Base-by-base conservation (phyloP, 2,329 filamentous ascomycete genomes). In the Cladosporium sp. region DNA sequence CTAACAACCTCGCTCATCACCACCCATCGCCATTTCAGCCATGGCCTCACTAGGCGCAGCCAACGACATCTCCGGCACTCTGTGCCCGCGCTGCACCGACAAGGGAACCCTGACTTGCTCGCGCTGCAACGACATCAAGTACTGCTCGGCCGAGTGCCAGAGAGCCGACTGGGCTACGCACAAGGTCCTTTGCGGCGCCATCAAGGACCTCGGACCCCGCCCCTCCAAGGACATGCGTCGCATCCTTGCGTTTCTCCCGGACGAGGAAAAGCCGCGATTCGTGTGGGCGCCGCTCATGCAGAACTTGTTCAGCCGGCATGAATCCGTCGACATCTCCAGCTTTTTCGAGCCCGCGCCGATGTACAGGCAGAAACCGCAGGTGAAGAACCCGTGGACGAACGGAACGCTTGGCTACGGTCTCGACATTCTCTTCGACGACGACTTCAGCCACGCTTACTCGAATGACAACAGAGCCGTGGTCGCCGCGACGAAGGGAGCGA, bases 121-220 rank as follows among this genome's bases (percentile, higher is more conserved):
- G 11, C 43, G 31, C 5, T 55, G 53, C 31, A 42, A 43, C 3
- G 28, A 43, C 31, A 46, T 51, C 48, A 49, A 13, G 2, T 55
- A 55, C 37, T 55, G 53, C 53, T 46, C 43, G 9, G 16, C 13
- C 32, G 53, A 52, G n/a, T 55, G 54, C 14, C 54, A 45, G 16
- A 18, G 49, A 9, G 44, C 54, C 5, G 49, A 53, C 16, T 41
- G 40, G 32, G 38, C 35, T 6, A 45, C 34, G 3, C 54, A 55
- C 49, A 53, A 55, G 45, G 9, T 19, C 33, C 33, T 53, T 5
- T 55, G 49, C 54, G 49, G 37, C 32, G 38, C 19, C 6, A 45
- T 46, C 41, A 43, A 49, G 11, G 31, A 45, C 40, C 42, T 55
- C 44, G 18, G 41, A 2, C 14, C 9, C 1, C 31, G n/a, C 13